phyloP scores from a whole-genome alignment of 495 filamentous ascomycete genomes.

The Aspergillus asperescens region DNA sequence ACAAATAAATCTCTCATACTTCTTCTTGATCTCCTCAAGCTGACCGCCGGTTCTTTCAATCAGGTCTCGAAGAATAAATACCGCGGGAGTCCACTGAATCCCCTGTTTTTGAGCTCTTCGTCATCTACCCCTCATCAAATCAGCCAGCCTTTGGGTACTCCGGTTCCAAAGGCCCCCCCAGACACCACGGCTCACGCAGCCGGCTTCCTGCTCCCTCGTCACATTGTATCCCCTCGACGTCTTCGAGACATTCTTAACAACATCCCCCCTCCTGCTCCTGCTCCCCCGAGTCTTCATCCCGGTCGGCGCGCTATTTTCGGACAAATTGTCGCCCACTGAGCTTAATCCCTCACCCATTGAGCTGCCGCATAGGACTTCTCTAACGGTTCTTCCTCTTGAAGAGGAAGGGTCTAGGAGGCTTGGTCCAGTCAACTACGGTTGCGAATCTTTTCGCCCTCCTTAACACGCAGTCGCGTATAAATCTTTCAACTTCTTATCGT shows the following conservation, averaged over 20 bases:
- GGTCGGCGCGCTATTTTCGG: slow-evolving; percentile 46
- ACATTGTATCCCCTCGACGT: slow-evolving; percentile 66
- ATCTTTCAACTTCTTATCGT: slow-evolving; percentile 14
- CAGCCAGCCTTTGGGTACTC: slow-evolving; percentile 55
- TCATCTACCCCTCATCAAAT: slow-evolving; percentile 6
- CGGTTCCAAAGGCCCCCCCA: slow-evolving; percentile 54
- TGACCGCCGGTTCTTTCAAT: slow-evolving; percentile 17
- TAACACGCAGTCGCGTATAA: slow-evolving; percentile 54
- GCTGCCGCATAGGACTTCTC: slow-evolving; percentile 98
- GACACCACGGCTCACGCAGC: slow-evolving; percentile 68
- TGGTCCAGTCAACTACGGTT: slow-evolving; percentile 77
- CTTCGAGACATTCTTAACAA: slow-evolving; percentile 61
- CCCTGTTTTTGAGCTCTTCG: slow-evolving; percentile 10
- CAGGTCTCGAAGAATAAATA: slow-evolving; percentile 6
- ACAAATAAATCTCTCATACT: slow-evolving; percentile 23
- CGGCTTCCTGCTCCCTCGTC: slow-evolving; percentile 60
- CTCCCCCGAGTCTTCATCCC: slow-evolving; percentile 49
- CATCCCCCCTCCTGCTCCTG: slow-evolving; percentile 62
- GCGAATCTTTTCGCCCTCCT: slow-evolving; percentile 84
- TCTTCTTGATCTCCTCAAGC: neutral
- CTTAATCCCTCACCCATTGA: slow-evolving; percentile 57
- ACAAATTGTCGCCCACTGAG: slow-evolving; percentile 49
- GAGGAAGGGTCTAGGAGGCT: slow-evolving; percentile 92
- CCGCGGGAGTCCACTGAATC: slow-evolving; percentile 2
- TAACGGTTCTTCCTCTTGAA: slow-evolving; percentile 91